Conservation (phyloP, 352 stramenopile species). For the Nothophytophthora sp. region DNA sequence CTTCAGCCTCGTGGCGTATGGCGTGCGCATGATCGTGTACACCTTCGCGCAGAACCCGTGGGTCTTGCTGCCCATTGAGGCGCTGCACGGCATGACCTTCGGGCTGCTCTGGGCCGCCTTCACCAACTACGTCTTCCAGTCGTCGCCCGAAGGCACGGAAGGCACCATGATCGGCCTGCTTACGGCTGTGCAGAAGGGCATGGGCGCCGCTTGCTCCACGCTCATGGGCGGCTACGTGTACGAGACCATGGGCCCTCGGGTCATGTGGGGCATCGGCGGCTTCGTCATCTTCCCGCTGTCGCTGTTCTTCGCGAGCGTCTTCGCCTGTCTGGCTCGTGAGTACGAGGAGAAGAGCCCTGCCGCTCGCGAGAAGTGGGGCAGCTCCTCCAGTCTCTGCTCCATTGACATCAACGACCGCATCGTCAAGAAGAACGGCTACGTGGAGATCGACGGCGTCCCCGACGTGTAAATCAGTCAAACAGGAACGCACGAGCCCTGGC, state of each 20-base stretch:
- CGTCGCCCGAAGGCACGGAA: constrained; percentile 58
- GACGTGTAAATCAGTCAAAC: too few relatives aligned
- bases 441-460: constrained; percentile 21
- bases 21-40: constrained; percentile 63
- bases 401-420: constrained; percentile 34
- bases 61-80: constrained; percentile 61
- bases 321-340: constrained; percentile 40
- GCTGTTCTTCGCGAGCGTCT: constrained; percentile 43
- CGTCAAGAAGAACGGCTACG: constrained; percentile 22
- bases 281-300: constrained; percentile 53
- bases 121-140: constrained; percentile 79
- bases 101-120: constrained; percentile 72
- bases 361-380: constrained; percentile 28
- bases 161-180: constrained; percentile 76
- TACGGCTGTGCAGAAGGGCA: constrained; percentile 64
- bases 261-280: constrained; percentile 63
- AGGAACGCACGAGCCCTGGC: too few relatives aligned
- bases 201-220: constrained; percentile 60
- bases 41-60: constrained; percentile 65
- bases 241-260: constrained; percentile 47
- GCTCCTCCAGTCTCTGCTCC: constrained; percentile 29
- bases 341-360: constrained; percentile 34
- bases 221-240: constrained; percentile 77
- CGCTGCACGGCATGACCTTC: constrained; percentile 71
- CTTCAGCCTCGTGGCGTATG: constrained; percentile 54